phyloP scores from a whole-genome alignment of 768 basidiomycete species.

The Xerocomellus amylosporus region DNA sequence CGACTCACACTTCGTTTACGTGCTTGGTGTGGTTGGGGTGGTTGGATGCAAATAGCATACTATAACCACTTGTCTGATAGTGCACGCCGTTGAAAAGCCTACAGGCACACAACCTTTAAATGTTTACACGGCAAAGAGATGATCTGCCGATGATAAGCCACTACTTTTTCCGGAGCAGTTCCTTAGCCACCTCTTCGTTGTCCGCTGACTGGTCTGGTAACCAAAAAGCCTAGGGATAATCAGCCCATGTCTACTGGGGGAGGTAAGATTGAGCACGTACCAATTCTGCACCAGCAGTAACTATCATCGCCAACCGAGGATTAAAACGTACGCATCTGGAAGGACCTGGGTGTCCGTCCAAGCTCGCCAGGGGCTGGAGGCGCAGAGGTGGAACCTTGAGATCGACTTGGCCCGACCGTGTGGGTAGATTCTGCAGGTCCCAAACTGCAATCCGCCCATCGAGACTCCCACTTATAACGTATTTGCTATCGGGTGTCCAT shows the following conservation, averaged over 20 bases:
- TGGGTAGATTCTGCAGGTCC: conserved; percentile 71
- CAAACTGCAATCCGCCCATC: conserved; percentile 85
- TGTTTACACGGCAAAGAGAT: not conserved
- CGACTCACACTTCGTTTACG: conserved; percentile 1
- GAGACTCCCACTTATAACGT: conserved; percentile 77
- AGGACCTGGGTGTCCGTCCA: conserved; percentile 83
- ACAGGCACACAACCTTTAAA: not conserved
- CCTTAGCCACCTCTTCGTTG: conserved; percentile 67
- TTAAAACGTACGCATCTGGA: conserved; percentile 88
- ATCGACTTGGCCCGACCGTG: conserved; percentile 51
- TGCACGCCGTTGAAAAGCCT: not conserved
- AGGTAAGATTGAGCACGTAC: conserved; percentile 42
- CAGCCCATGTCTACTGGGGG: not conserved
- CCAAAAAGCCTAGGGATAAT: conserved; percentile 55
- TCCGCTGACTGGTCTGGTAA: conserved; percentile 65
- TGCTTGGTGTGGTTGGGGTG: not conserved
- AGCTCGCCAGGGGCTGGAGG: conserved; percentile 45
- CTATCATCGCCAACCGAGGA: conserved; percentile 86
- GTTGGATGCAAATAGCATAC: conserved; percentile 1
- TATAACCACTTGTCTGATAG: not conserved
- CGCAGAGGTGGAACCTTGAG: conserved; percentile 50
- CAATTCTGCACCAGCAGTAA: conserved; percentile 77
- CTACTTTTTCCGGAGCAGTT: conserved; percentile 57
- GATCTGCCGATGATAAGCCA: not conserved
- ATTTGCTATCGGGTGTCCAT: conserved; percentile 95